Conservation (phyloP, 345 rosid genomes). For the Populus ilicifolia region DNA sequence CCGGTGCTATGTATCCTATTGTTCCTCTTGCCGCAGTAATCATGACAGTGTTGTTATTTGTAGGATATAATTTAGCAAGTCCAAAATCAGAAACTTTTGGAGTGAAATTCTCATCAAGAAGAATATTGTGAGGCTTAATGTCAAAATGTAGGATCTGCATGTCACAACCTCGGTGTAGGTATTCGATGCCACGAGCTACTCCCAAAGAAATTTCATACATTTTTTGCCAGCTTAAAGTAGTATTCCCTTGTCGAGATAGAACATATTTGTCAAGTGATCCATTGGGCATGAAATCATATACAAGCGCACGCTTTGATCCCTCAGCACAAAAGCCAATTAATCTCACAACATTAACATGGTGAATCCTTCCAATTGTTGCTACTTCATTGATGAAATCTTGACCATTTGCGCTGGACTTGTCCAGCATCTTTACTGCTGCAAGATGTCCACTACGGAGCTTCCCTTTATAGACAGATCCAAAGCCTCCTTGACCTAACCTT, state of each 20-base stretch:
- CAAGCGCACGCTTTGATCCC: constrained; percentile 5
- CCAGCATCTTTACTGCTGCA: not conserved
- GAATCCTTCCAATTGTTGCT: too few species aligned
- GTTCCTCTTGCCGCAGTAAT: not conserved
- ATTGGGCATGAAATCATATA: constrained; percentile 13
- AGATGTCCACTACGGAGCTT: constrained; percentile 15
- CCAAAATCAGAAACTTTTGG: constrained; percentile 1
- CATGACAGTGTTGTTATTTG: not conserved
- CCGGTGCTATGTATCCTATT: not conserved
- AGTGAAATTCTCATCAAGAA: not conserved
- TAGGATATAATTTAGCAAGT: not conserved
- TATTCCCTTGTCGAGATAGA: too few species aligned
- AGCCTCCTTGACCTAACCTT: constrained; percentile 16
- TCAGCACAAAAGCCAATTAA: constrained; percentile 12
- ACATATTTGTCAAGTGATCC: constrained; percentile 12
- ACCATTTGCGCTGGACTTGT: too few species aligned
- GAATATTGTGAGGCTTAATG: not conserved
- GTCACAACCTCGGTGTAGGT: constrained; percentile 15
- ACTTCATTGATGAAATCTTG: too few species aligned
- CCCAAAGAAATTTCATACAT: constrained; percentile 7
- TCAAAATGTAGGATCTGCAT: constrained; percentile 13
- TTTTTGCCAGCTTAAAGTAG: constrained; percentile 8
- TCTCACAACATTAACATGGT: constrained; percentile 4
- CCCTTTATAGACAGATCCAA: constrained; percentile 16
- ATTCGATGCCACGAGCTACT: constrained; percentile 15